A percentile compares a stretch with the other conserved stretches of the same genome.
Conservation (phyloP, 2,329 filamentous ascomycete species). For the Westerdykella ornata region DNA sequence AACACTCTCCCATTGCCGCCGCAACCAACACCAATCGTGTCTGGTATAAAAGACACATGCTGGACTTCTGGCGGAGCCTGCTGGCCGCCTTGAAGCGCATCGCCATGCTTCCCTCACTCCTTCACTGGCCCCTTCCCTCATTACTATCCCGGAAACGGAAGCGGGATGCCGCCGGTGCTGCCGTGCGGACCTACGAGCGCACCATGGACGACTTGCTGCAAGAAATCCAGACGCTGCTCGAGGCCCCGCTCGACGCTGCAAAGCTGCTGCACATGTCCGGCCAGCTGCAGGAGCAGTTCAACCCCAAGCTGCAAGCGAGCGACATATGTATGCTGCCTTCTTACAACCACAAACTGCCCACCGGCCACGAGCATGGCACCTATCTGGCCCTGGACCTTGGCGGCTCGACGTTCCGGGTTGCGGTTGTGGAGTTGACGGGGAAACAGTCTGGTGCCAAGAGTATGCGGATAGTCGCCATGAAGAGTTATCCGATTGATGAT, state of each 20-base stretch:
- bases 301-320: slow-evolving; percentile 49
- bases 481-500: slow-evolving; percentile 52
- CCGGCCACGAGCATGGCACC: slow-evolving; percentile 53
- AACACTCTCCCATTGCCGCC: slow-evolving; percentile 12
- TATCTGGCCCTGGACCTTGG: slow-evolving; percentile 59
- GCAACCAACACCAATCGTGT: slow-evolving; percentile 14
- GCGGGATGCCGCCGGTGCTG: slow-evolving; percentile 26
- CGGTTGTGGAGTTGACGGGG: slow-evolving; percentile 52
- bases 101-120: slow-evolving; percentile 37
- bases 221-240: slow-evolving; percentile 41
- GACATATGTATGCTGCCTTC: slow-evolving; percentile 60
- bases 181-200: slow-evolving; percentile 37
- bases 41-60: slow-evolving; percentile 33
- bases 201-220: slow-evolving; percentile 45
- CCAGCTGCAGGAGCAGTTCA: slow-evolving; percentile 47
- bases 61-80: slow-evolving; percentile 37
- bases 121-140: slow-evolving; percentile 34
- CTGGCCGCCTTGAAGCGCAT: slow-evolving; percentile 34
- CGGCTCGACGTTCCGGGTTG: slow-evolving; percentile 60
- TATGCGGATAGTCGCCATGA: slow-evolving; percentile 52
- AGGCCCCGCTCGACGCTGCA: slow-evolving; percentile 38
- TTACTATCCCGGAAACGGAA: slow-evolving; percentile 29
- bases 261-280: slow-evolving; percentile 42
- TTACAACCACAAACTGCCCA: slow-evolving; percentile 56
- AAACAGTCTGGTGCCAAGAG: slow-evolving; percentile 39